Conservation (phyloP, 2,329 filamentous ascomycete species). For the Colletotrichum orchidophilum region DNA sequence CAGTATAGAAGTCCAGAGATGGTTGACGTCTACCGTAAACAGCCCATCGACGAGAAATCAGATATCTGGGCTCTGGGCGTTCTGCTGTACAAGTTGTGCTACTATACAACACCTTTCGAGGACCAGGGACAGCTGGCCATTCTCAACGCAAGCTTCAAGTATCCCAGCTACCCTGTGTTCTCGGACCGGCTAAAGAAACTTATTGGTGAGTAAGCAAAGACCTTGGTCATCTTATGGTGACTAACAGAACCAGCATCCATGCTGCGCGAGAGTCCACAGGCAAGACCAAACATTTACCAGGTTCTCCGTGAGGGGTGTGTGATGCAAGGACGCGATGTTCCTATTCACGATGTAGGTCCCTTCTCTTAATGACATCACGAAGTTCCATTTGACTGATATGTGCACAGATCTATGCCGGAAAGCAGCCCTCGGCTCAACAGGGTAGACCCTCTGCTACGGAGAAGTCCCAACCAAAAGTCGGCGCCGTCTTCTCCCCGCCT, state of each 20-base stretch:
- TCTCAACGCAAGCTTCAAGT: constrained; percentile 93
- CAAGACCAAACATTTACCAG: constrained; percentile 92
- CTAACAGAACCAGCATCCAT: constrained; percentile 73
- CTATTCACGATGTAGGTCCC: constrained; percentile 83
- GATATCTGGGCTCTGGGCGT: constrained; percentile 98
- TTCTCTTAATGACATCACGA: constrained; percentile 28
- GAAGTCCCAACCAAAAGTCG: constrained; percentile 67
- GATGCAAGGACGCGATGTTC: constrained; percentile 88
- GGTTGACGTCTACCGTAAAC: constrained; percentile 97
- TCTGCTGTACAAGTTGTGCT: constrained; percentile 96
- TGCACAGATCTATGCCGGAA: constrained; percentile 74
- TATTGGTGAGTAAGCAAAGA: constrained; percentile 70
- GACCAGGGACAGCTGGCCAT: constrained; percentile 98
- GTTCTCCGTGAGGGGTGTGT: constrained; percentile 86
- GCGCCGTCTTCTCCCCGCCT: constrained; percentile 83
- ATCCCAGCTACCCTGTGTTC: constrained; percentile 86
- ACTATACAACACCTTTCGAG: constrained; percentile 98
- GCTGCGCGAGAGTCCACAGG: constrained; percentile 83
- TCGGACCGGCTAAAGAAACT: constrained; percentile 89
- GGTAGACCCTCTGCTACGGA: constrained; percentile 60
- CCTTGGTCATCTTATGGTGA: constrained; percentile 21
- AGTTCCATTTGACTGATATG: constrained; percentile 31
- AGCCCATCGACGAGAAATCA: constrained; percentile 97
- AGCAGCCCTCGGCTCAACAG: constrained; percentile 71
- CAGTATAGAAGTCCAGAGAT: constrained; percentile 99